Evolutionary conservation across 352 stramenopile species (phyloP), one percentile per base, ranked within the genome.

Genomic region (Globisporangium splendens): DNA sequence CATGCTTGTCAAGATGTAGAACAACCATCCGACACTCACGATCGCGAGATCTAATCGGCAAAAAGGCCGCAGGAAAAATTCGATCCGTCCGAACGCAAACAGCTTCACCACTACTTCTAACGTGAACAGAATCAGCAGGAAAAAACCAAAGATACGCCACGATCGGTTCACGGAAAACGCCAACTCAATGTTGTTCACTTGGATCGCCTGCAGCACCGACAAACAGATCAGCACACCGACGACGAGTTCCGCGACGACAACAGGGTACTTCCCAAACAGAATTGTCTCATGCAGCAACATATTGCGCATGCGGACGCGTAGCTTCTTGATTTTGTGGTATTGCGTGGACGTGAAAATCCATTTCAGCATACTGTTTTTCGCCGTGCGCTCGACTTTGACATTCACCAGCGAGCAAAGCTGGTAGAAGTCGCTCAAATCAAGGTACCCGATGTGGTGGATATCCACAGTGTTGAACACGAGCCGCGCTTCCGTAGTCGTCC

Each of bases 391-490:
- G 1, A 91, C 68, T 38, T 86, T 75, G 11, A 89, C 79, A 46
- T 80, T 91, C 20, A 93, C 68, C 18, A 91, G 61, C 41, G 84
- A 89, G 47, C 79, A 89, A 14, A 93, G 66, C 56, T 93, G 76
- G 52, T 90, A 91, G 54, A 93, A 91, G 44, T 88, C 74, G 28
- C 72, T 73, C 18, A 92, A 59, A 44, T 88, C 71, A 14, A 91
- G 56, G 53, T 77, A 80, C 3, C 77, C 79, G 3, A 80, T 59
- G 56, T 89, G 81, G 38, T 86, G 70, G 2, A 87, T 74, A 50
- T 91, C 81, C 21, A 90, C 72, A 0, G 79, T 91, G 59, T 90
- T 91, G 60, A 91, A 93, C 57, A 93, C 80, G 8, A 91, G 69
- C 18, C 81, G 72, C 20, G 78, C 77, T 44, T 93, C 84, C 18